These are phyloP conservation scores for Neurospora sp. DNA, from an alignment of 495 filamentous ascomycete genomes.

Conservation along the genomic window DNA sequence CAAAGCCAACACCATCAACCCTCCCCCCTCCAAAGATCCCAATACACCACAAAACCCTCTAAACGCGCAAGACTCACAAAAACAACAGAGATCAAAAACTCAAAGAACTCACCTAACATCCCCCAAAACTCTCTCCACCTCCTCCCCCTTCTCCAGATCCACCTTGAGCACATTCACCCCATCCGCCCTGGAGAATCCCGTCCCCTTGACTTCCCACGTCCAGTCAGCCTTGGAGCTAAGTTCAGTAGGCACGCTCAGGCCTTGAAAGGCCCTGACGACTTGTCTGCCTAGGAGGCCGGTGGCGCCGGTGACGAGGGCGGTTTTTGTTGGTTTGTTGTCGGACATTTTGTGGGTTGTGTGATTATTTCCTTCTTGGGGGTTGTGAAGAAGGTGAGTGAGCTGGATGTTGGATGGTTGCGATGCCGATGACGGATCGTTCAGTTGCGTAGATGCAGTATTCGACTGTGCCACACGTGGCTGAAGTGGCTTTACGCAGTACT, in stretches of 20 bases:
- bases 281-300: slow-evolving; percentile 77
- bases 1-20: background rate
- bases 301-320: slow-evolving; percentile 73
- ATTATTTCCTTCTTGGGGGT: background rate
- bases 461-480: background rate
- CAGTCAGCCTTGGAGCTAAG: slow-evolving; percentile 25
- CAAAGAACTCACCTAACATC: slow-evolving; percentile 45
- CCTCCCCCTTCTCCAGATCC: slow-evolving; percentile 51
- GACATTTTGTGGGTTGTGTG: background rate
- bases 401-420: background rate
- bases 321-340: slow-evolving; percentile 21
- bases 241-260: background rate
- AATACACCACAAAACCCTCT: background rate
- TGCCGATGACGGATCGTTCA: background rate
- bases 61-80: background rate
- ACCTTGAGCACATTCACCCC: slow-evolving; percentile 67
- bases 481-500: background rate
- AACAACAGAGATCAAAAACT: background rate
- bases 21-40: background rate
- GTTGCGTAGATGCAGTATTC: background rate
- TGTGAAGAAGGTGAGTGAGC: background rate
- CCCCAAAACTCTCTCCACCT: slow-evolving; percentile 54
- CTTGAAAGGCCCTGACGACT: slow-evolving; percentile 58
- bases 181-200: slow-evolving; percentile 60
- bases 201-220: slow-evolving; percentile 68